Evolutionary conservation across 1,284 basidiomycete species (phyloP).

Genomic region (Moesziomyces sp.): DNA sequence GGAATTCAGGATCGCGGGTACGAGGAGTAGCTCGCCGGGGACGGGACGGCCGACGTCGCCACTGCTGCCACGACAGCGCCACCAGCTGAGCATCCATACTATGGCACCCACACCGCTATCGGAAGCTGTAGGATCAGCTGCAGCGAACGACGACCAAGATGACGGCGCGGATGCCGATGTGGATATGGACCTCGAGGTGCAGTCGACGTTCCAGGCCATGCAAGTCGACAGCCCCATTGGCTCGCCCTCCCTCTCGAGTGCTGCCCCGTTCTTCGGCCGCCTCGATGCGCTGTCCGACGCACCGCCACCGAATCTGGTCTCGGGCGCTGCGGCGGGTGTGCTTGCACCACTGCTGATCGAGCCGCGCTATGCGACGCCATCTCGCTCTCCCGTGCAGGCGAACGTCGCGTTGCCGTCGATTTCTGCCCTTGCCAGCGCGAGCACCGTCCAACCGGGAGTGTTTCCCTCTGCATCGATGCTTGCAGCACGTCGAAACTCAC

Average conservation of each 20-base stretch:
- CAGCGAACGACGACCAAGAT: neutral
- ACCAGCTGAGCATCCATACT: constrained; percentile 23
- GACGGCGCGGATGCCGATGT: neutral
- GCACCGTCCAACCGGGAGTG: neutral
- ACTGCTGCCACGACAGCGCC: constrained; percentile 9
- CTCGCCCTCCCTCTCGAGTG: constrained; percentile 10
- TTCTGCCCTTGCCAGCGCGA: too few relatives aligned
- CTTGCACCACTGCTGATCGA: too few relatives aligned
- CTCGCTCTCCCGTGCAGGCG: too few relatives aligned
- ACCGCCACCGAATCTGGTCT: too few relatives aligned
- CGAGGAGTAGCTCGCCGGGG: constrained; percentile 10
- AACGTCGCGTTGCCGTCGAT: too few relatives aligned
- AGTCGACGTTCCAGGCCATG: constrained; percentile 36
- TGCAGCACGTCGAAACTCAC: constrained; percentile 16
- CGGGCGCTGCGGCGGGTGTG: too few relatives aligned
- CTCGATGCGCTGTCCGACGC: too few relatives aligned
- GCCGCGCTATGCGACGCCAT: too few relatives aligned
- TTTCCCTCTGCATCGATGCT: constrained; percentile 5
- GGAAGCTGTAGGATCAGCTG: neutral
- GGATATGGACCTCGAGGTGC: constrained; percentile 35
- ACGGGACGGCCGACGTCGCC: constrained; percentile 17
- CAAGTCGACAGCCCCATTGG: constrained; percentile 35
- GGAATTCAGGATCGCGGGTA: constrained; percentile 14
- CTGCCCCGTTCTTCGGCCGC: neutral
- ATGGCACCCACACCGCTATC: constrained; percentile 1